phyloP scores from a whole-genome alignment of 257 asterid species.

The Salvia miltiorrhiza region DNA sequence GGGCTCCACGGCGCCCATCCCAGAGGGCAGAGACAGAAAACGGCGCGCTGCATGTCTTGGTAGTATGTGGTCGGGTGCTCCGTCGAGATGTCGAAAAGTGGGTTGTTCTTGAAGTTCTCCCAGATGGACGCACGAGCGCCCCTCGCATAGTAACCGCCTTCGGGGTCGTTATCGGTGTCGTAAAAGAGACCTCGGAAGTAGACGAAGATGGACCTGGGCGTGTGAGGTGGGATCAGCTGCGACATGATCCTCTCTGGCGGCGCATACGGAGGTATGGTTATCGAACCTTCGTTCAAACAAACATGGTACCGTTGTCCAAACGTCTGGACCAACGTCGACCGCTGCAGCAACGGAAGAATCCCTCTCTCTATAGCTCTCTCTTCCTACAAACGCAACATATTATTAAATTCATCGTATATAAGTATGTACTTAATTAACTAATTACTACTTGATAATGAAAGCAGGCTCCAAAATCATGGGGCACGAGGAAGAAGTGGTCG shows the following conservation, averaged over 20 bases:
- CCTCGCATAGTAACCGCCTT: constrained; percentile 82
- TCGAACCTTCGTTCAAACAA: constrained; percentile 59
- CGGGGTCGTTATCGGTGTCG: constrained; percentile 60
- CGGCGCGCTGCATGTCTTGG: constrained; percentile 72
- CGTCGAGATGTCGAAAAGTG: constrained; percentile 67
- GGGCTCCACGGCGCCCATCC: constrained; percentile 93
- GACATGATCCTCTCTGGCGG: constrained; percentile 75
- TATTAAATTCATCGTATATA: background rate
- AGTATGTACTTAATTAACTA: too few relatives aligned
- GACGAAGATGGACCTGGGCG: constrained; percentile 70
- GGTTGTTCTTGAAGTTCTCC: constrained; percentile 78
- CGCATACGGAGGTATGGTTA: constrained; percentile 73
- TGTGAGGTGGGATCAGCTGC: constrained; percentile 61
- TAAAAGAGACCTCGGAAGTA: constrained; percentile 68
- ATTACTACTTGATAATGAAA: constrained; percentile 65
- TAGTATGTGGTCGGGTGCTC: too few relatives aligned
- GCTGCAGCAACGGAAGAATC: constrained; percentile 52
- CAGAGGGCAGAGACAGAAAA: constrained; percentile 72
- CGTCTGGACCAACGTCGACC: constrained; percentile 55
- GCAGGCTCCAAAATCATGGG: constrained; percentile 79
- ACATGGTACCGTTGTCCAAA: constrained; percentile 43
- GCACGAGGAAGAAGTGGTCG: constrained; percentile 66
- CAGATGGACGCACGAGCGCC: constrained; percentile 76
- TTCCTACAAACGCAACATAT: constrained; percentile 40
- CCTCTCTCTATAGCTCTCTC: constrained; percentile 73